Conservation (phyloP, 2,329 filamentous ascomycete genomes). For the Kalaharituber pfeilii region DNA sequence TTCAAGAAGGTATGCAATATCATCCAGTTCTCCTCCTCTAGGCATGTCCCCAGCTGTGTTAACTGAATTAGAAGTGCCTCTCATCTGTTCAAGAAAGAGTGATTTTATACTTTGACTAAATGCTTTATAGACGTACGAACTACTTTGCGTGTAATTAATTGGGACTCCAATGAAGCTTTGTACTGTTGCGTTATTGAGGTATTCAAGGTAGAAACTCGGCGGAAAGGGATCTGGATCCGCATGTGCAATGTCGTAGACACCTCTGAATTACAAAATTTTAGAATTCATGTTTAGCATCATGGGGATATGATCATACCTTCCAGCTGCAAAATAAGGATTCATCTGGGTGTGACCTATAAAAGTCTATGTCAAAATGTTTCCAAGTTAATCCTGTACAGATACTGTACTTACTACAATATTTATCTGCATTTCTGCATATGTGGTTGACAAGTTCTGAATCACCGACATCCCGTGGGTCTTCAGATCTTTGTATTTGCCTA, state of each 20-base stretch:
- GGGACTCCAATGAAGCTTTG: constrained; percentile 44
- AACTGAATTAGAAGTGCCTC: too few species aligned
- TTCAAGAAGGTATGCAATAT: constrained; percentile 43
- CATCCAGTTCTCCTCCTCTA: constrained; percentile 42
- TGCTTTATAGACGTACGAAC: constrained; percentile 12
- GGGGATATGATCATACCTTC: not conserved
- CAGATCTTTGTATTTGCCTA: constrained; percentile 27
- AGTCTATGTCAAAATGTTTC: too few species aligned
- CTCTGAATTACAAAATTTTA: constrained; percentile 2
- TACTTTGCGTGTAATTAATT: constrained; percentile 37
- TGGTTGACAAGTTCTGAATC: constrained; percentile 25
- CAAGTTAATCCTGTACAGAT: too few species aligned
- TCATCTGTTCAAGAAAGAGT: not conserved
- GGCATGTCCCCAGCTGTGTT: constrained; percentile 41
- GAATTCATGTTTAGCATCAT: constrained; percentile 8
- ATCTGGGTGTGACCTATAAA: not conserved
- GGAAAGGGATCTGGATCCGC: constrained; percentile 42
- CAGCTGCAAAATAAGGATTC: not conserved
- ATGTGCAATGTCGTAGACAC: constrained; percentile 26
- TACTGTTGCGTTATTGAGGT: constrained; percentile 43
- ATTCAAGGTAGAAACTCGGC: constrained; percentile 41
- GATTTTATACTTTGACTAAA: constrained; percentile 12
- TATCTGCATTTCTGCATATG: constrained; percentile 25
- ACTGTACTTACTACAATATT: constrained; percentile 18
- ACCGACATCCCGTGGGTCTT: constrained; percentile 32